Percentiles rank a stretch among this genome's conserved stretches.
Conservation (phyloP, 139 green algal genomes). For the Chlorella sp. region DNA sequence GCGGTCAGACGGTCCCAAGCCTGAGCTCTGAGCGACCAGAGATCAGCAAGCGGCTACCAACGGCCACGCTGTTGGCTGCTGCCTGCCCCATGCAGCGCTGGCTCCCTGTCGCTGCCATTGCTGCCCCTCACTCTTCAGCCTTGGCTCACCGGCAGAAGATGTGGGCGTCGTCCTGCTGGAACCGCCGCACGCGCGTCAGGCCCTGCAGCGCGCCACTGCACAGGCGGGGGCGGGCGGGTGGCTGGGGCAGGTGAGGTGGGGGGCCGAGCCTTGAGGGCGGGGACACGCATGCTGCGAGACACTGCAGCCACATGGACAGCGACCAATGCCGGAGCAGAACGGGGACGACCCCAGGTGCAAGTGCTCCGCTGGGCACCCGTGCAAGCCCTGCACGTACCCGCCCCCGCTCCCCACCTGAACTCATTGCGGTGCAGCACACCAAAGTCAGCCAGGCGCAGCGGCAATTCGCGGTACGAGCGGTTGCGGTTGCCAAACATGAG, state of each 20-base stretch:
- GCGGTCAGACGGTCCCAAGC: too few species aligned
- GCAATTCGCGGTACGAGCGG: slow-evolving; percentile 96
- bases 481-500: slow-evolving; percentile 91
- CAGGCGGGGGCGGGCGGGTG: too few species aligned
- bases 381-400: not conserved
- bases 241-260: too few species aligned
- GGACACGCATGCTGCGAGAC: too few species aligned
- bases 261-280: too few species aligned
- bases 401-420: slow-evolving; percentile 61
- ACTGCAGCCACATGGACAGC: too few species aligned
- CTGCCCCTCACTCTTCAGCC: not conserved
- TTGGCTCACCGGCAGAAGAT: slow-evolving; percentile 90
- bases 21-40: too few species aligned
- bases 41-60: too few species aligned
- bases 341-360: too few species aligned
- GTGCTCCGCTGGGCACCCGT: too few species aligned
- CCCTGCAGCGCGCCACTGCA: slow-evolving; percentile 75
- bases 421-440: slow-evolving; percentile 98
- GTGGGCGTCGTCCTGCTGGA: slow-evolving; percentile 99
- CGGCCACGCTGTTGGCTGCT: too few species aligned
- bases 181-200: slow-evolving; percentile 93
- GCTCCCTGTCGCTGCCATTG: too few species aligned
- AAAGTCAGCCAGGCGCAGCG: slow-evolving; percentile 95
- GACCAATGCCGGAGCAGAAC: not conserved
- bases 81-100: not conserved